Evolutionary conservation across 805 yeast genomes (phyloP).

Genomic region (Candida boidinii): DNA sequence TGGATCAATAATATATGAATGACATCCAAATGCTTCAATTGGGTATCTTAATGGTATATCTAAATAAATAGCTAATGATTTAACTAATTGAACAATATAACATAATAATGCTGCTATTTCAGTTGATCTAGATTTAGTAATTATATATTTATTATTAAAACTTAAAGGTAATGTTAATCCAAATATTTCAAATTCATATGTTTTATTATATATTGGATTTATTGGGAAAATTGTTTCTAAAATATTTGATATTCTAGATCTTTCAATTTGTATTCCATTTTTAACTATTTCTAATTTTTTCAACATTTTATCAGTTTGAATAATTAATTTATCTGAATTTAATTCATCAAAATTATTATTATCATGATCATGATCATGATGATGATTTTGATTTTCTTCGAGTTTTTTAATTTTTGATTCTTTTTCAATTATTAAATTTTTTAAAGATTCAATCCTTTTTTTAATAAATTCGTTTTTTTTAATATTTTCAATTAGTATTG

Average conservation of each 20-base stretch:
- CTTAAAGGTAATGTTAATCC: constrained; percentile 21
- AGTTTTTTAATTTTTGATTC: too few relatives aligned
- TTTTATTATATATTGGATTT: constrained; percentile 12
- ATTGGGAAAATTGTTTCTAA: constrained; percentile 24
- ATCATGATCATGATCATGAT: too few relatives aligned
- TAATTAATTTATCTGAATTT: too few relatives aligned
- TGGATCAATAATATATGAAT: constrained; percentile 39
- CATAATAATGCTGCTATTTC: constrained; percentile 43
- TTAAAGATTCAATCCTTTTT: background rate
- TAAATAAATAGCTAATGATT: constrained; percentile 31
- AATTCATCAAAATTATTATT: too few relatives aligned
- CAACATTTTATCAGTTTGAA: too few relatives aligned
- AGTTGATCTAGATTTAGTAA: constrained; percentile 25
- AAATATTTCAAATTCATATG: constrained; percentile 21
- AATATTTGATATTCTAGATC: constrained; percentile 15
- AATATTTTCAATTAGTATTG: background rate
- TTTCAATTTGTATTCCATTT: constrained; percentile 11
- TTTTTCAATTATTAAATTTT: background rate
- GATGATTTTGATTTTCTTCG: too few relatives aligned
- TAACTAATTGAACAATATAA: constrained; percentile 33
- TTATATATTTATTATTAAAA: constrained; percentile 7
- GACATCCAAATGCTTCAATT: constrained; percentile 36
- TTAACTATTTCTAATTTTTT: constrained; percentile 1
- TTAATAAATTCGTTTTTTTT: background rate
- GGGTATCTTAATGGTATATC: constrained; percentile 41